phyloP scores from a whole-genome alignment of 352 stramenopile species.

The Globisporangium okanoganense region DNA sequence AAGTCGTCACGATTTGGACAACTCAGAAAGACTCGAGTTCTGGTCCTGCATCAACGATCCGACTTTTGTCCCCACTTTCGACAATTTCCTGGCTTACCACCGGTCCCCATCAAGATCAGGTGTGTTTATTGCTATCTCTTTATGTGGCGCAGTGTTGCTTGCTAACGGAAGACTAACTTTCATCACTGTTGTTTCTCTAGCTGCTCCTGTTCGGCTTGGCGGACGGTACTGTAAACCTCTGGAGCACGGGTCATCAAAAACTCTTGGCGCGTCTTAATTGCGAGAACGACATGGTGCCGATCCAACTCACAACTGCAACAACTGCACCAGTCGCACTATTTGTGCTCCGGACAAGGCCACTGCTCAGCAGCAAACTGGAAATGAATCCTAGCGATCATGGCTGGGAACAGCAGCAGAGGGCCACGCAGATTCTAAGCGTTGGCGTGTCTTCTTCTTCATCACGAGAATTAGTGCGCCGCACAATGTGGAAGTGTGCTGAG shows the following conservation, averaged over 20 bases:
- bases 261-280: conserved; percentile 1
- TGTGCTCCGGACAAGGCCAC: background rate
- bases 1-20: conserved; percentile 9
- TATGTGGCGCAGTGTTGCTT: background rate
- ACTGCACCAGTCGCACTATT: background rate
- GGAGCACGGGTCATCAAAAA: conserved; percentile 5
- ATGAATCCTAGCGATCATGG: background rate
- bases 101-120: conserved; percentile 1
- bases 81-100: conserved; percentile 5
- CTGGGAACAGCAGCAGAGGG: background rate
- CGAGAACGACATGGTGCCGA: background rate
- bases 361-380: background rate
- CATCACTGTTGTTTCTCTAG: background rate
- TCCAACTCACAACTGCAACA: background rate
- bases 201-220: conserved; percentile 12
- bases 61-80: conserved; percentile 4
- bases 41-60: conserved; percentile 4
- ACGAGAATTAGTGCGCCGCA: background rate
- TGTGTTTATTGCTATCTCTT: background rate
- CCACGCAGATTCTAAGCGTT: conserved; percentile 1
- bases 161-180: background rate
- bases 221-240: conserved; percentile 13
- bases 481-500: background rate
- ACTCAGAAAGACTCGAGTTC: background rate
- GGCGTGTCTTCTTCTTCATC: background rate